A percentile compares a stretch with the other conserved stretches of the same genome.
phyloP scores from a whole-genome alignment of 2,329 filamentous ascomycete genomes.

The Coniochaeta sp. region DNA sequence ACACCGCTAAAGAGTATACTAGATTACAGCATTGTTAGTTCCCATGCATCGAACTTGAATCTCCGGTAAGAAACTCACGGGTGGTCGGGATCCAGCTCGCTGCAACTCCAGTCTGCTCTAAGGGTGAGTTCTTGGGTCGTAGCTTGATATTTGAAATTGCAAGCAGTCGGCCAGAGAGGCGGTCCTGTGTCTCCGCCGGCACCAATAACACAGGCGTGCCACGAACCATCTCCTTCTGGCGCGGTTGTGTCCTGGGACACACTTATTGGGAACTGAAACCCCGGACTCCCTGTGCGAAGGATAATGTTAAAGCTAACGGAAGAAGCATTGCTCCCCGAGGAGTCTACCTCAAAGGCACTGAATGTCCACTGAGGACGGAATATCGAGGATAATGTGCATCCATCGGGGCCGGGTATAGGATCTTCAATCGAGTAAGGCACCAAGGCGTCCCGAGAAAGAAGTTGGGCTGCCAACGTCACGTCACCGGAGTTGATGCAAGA shows the following conservation, averaged over 20 bases:
- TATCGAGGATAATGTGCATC: conserved; percentile 9
- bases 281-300: conserved; percentile 4
- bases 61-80: conserved; percentile 7
- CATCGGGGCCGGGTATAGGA: conserved; percentile 4
- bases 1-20: conserved; percentile 7
- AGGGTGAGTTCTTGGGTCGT: conserved; percentile 5
- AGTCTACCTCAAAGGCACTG: conserved; percentile 6
- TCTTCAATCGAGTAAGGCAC: conserved; percentile 9
- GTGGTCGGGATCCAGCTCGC: conserved; percentile 5
- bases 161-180: conserved; percentile 7
- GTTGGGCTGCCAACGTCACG: conserved; percentile 4
- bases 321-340: not conserved
- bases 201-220: conserved; percentile 7
- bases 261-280: conserved; percentile 7
- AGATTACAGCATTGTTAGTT: not conserved
- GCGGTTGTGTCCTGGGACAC: not conserved
- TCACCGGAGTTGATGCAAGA: not conserved
- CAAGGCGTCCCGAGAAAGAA: not conserved
- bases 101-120: conserved; percentile 9
- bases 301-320: conserved; percentile 8
- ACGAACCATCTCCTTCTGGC: not conserved
- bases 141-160: conserved; percentile 6
- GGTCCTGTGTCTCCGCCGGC: not conserved
- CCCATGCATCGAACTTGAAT: not conserved
- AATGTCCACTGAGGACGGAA: conserved; percentile 8